These are phyloP conservation scores for Collybia mongolica DNA, from an alignment of 768 basidiomycete species.

Conservation along the genomic window DNA sequence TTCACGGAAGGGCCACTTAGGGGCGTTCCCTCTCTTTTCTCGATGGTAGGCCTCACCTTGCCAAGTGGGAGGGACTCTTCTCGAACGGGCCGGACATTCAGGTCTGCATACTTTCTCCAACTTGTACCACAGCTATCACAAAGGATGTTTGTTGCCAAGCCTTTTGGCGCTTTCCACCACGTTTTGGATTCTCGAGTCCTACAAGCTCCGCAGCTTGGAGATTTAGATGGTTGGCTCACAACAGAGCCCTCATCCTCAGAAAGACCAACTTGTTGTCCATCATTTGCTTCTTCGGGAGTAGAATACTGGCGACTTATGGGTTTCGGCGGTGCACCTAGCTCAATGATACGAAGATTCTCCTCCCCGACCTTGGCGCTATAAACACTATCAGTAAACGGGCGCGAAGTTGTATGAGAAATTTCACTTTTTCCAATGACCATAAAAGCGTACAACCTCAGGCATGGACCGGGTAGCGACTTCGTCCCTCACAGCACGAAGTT, in stretches of 20 bases:
- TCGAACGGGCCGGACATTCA: slow-evolving; percentile 70
- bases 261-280: slow-evolving; percentile 48
- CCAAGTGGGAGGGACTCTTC: slow-evolving; percentile 57
- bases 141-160: slow-evolving; percentile 71
- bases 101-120: slow-evolving; percentile 92
- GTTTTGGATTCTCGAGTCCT: slow-evolving; percentile 71
- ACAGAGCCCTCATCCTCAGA: slow-evolving; percentile 80
- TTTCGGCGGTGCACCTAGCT: slow-evolving; percentile 32
- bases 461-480: slow-evolving; percentile 70
- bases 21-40: slow-evolving; percentile 67
- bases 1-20: slow-evolving; percentile 44
- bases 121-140: slow-evolving; percentile 86
- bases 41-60: slow-evolving; percentile 46
- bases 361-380: slow-evolving; percentile 65
- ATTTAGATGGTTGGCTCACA: slow-evolving; percentile 52
- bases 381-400: slow-evolving; percentile 2
- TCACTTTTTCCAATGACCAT: slow-evolving; percentile 86
- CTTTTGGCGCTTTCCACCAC: slow-evolving; percentile 95
- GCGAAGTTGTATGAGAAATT: slow-evolving; percentile 8
- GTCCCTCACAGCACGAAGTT: slow-evolving; percentile 75
- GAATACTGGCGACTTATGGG: slow-evolving; percentile 36
- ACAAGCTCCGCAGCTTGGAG: slow-evolving; percentile 78
- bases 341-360: slow-evolving; percentile 55
- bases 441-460: slow-evolving; percentile 80
- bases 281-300: slow-evolving; percentile 34